phyloP scores from a whole-genome alignment of 768 basidiomycete species.

The Tricholomella constricta region DNA sequence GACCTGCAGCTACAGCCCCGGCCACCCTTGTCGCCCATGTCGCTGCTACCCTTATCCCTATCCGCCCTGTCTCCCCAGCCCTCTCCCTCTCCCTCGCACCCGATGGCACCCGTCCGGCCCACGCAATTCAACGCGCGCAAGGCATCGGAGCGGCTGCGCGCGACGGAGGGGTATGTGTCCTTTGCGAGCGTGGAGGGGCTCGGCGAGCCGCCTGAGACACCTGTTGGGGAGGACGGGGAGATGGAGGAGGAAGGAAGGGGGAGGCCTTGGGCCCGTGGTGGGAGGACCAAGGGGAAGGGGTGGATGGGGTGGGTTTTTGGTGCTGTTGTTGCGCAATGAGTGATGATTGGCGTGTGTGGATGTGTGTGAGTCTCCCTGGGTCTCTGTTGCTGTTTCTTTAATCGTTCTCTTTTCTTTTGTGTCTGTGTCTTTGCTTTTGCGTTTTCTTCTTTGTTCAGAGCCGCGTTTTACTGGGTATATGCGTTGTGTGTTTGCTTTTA shows the following conservation, averaged over 20 bases:
- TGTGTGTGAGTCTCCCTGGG: too few relatives aligned
- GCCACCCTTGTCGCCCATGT: too few relatives aligned
- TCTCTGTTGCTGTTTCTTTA: not conserved
- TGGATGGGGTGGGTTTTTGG: constrained; percentile 16
- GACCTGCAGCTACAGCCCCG: not conserved
- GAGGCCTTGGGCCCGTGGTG: too few relatives aligned
- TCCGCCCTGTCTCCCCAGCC: constrained; percentile 1
- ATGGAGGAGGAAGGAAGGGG: constrained; percentile 5
- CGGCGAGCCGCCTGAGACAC: constrained; percentile 54
- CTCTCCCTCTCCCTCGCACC: not conserved
- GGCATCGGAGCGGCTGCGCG: constrained; percentile 57
- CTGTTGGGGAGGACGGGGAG: constrained; percentile 13
- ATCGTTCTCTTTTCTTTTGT: not conserved
- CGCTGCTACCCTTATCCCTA: constrained; percentile 1
- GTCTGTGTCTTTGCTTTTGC: not conserved
- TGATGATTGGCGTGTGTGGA: not conserved
- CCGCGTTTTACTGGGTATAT: too few relatives aligned
- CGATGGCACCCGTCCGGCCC: not conserved
- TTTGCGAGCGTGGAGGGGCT: constrained; percentile 69
- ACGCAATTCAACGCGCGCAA: constrained; percentile 61
- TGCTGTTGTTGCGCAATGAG: not conserved
- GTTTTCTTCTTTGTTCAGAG: not conserved
- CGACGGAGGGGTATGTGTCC: constrained; percentile 66
- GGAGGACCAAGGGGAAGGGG: not conserved
- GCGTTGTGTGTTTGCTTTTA: too few relatives aligned